phyloP scores from a whole-genome alignment of 768 basidiomycete genomes.

The Tubosaeta brunneosetosa region DNA sequence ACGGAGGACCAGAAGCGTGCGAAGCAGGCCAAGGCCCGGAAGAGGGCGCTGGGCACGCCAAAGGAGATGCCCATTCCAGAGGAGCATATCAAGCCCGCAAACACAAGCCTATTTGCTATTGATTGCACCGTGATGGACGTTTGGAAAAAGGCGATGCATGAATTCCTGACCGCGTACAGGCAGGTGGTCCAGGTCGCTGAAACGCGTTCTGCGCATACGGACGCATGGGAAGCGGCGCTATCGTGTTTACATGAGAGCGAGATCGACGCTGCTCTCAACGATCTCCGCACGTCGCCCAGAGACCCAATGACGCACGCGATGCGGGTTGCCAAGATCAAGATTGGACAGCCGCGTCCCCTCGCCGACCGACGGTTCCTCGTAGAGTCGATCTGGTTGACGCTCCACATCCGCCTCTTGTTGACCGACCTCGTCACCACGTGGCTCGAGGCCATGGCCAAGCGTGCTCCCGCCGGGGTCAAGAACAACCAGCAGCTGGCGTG shows the following conservation, averaged over 20 bases:
- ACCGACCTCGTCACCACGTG: constrained; percentile 40
- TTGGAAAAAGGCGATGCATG: constrained; percentile 39
- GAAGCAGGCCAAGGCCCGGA: no score
- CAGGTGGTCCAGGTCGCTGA: constrained; percentile 37
- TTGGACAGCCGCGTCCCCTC: constrained; percentile 55
- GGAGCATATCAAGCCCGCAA: constrained; percentile 27
- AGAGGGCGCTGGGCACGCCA: no score
- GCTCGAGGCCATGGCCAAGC: constrained; percentile 32
- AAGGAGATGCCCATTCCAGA: constrained; percentile 24
- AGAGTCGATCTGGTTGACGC: constrained; percentile 53
- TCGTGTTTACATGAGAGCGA: constrained; percentile 49
- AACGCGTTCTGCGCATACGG: constrained; percentile 50
- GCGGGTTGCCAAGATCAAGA: constrained; percentile 44
- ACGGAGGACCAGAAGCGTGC: background rate
- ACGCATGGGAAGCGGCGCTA: constrained; percentile 60
- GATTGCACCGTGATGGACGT: constrained; percentile 26
- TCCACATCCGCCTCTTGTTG: constrained; percentile 51
- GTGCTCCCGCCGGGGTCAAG: constrained; percentile 16
- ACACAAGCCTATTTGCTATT: constrained; percentile 26
- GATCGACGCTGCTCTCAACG: constrained; percentile 27
- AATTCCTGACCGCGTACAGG: constrained; percentile 38
- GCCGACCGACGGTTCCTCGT: constrained; percentile 58
- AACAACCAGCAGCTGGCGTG: constrained; percentile 36
- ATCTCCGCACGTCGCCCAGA: constrained; percentile 36
- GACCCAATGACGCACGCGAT: constrained; percentile 47